Base-by-base conservation (phyloP, 1,139 yeast species). In the Kazachstania sp. region DNA sequence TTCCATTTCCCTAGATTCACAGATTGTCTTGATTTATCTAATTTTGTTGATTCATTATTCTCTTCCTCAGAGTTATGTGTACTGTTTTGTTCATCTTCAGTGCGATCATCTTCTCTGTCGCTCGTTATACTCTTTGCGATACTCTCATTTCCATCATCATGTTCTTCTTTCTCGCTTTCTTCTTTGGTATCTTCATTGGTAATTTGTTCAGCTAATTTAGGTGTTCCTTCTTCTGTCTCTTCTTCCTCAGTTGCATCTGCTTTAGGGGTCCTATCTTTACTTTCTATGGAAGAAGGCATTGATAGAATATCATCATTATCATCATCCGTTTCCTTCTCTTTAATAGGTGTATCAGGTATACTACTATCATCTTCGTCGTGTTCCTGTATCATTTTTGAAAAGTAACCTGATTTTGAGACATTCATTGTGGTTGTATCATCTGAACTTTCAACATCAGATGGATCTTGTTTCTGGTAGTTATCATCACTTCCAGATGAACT, bases 361-460 rank as follows among this genome's bases (percentile, higher is more conserved):
- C 41, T 38, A 9, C 20, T 20, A 1, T 42, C 48, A n/a, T n/a
- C n/a, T n/a, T n/a, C n/a, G n/a, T n/a, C 49, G 19, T 45, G 50
- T 6, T 50, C 51, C 12, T 49, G 32, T 15, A 58, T 46, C 52
- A 58, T 54, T 20, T 53, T 51, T 26, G 52, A 49, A 45, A 57
- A 59, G 46, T 60, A 60, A 2, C 63, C 64, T 5, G 60, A 52
- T 42, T 54, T 51, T 7, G 59, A 49, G 30, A 32, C 47, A 48
- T 20, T 48, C 51, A 37, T 47, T 49, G 31, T 42, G 28, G 26
- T 11, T 31, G 40, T 45, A 26, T 42, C 48, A 26, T 39, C 38
- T n/a, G 44, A 42, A 23, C 49, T 5, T 29, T 49, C 15, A 8
- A 16, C 29, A 28, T 19, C 29, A 28, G 45, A 41, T 26, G n/a